Percentiles rank a stretch among this genome's conserved stretches.
Conservation (phyloP, 768 basidiomycete genomes). For the Suillus placidus region DNA sequence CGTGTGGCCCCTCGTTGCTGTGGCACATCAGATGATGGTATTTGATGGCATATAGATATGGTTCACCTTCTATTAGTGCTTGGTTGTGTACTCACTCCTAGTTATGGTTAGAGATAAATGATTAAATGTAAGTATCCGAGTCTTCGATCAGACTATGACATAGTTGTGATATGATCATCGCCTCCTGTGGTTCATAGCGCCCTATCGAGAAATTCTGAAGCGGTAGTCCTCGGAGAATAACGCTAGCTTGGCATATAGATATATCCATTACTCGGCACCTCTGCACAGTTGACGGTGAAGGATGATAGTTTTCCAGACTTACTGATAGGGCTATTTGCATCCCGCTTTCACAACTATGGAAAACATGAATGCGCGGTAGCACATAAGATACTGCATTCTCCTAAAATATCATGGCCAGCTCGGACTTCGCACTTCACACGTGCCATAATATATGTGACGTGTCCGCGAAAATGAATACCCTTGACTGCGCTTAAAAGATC, state of each 20-base stretch:
- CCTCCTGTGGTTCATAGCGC: background rate
- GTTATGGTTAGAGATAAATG: slow-evolving; percentile 4
- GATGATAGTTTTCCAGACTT: background rate
- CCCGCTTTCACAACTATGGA: background rate
- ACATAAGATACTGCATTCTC: background rate
- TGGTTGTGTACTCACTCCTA: background rate
- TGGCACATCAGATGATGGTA: slow-evolving; percentile 35
- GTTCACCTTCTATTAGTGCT: slow-evolving; percentile 1
- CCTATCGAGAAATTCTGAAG: background rate
- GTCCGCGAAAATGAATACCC: slow-evolving; percentile 2
- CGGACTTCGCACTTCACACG: background rate
- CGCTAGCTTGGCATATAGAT: background rate
- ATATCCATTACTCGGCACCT: background rate
- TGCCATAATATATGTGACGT: slow-evolving; percentile 2
- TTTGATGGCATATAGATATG: slow-evolving; percentile 17
- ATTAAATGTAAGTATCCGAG: background rate
- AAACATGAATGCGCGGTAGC: background rate
- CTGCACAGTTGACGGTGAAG: background rate
- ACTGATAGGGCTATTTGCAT: background rate
- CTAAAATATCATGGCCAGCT: background rate
- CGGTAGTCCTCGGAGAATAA: slow-evolving; percentile 4
- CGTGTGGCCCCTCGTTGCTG: slow-evolving; percentile 34
- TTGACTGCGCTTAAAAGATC: slow-evolving; percentile 1
- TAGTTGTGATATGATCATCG: background rate
- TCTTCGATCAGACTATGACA: slow-evolving; percentile 2